phyloP scores from a whole-genome alignment of 345 rosid species.

The Brassica carinata region DNA sequence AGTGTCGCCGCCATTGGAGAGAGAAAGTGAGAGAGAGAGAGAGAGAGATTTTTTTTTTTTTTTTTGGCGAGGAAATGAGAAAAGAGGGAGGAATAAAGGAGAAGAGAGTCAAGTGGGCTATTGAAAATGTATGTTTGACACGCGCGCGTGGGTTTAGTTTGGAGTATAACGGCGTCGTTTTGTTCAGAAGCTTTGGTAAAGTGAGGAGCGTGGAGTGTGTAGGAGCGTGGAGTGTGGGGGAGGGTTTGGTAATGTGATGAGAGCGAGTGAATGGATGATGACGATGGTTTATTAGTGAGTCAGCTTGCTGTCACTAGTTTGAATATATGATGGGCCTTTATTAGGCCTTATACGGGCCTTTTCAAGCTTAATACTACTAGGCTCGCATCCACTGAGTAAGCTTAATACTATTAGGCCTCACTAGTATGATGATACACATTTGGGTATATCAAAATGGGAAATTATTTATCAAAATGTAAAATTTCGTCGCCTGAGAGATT shows the following conservation, averaged over 20 bases:
- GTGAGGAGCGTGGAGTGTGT: background rate
- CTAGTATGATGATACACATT: too few species aligned
- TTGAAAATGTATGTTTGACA: background rate
- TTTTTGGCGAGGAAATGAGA: background rate
- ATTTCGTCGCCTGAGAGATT: constrained; percentile 69
- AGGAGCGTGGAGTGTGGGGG: constrained; percentile 7
- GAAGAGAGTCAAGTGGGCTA: constrained; percentile 31
- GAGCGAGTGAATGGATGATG: constrained; percentile 41
- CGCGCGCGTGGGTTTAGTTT: constrained; percentile 18
- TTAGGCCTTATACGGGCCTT: constrained; percentile 8
- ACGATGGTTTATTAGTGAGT: constrained; percentile 12
- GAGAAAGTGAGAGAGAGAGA: background rate
- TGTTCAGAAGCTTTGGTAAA: background rate
- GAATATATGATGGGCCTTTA: constrained; percentile 14
- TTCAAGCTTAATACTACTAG: background rate
- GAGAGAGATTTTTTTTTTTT: background rate
- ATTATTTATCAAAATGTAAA: background rate
- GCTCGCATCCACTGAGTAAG: background rate
- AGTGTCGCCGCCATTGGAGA: constrained; percentile 45
- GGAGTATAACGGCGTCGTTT: background rate
- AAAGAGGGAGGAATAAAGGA: constrained; percentile 28
- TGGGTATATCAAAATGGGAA: background rate
- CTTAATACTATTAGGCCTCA: background rate
- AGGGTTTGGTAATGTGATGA: constrained; percentile 34
- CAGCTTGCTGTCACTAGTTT: constrained; percentile 10